Conservation (phyloP, 352 stramenopile species). For the Achlya hypogyna region DNA sequence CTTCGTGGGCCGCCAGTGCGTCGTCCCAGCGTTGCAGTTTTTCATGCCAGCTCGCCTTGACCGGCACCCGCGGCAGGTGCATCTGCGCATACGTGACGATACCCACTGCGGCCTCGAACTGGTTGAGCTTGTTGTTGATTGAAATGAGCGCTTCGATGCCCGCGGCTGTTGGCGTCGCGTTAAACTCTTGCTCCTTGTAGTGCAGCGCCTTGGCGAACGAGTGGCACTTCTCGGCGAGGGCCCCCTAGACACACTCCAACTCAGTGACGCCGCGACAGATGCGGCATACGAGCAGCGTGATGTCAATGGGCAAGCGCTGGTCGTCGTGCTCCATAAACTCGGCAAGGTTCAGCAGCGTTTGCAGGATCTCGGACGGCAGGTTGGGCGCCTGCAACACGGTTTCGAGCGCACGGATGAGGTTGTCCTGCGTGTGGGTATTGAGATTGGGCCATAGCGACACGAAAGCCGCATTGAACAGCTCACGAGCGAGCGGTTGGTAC, state of each 20-base stretch:
- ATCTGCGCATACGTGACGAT: constrained; percentile 92
- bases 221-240: constrained; percentile 96
- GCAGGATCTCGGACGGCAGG: constrained; percentile 96
- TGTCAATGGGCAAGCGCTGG: constrained; percentile 33
- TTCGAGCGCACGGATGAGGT: constrained; percentile 92
- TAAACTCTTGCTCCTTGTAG: constrained; percentile 99
- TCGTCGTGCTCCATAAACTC: constrained; percentile 99
- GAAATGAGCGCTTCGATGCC: constrained; percentile 97
- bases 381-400: constrained; percentile 88
- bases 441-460: constrained; percentile 98
- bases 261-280: not conserved
- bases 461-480: constrained; percentile 99
- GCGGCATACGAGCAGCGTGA: not conserved
- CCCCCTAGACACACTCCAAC: constrained; percentile 39
- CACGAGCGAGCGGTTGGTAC: constrained; percentile 95
- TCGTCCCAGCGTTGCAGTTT: constrained; percentile 98
- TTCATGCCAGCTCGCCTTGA: constrained; percentile 96
- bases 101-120: constrained; percentile 96
- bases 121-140: constrained; percentile 97
- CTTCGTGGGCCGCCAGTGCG: constrained; percentile 91
- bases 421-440: constrained; percentile 78
- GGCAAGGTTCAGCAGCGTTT: constrained; percentile 96
- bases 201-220: constrained; percentile 98
- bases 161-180: constrained; percentile 79
- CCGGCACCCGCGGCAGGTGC: constrained; percentile 63